A percentile compares a stretch with the other conserved stretches of the same genome.
These are phyloP conservation scores for Trichoderma sp. DNA, from an alignment of 2,329 filamentous ascomycete species.

Conservation along the genomic window DNA sequence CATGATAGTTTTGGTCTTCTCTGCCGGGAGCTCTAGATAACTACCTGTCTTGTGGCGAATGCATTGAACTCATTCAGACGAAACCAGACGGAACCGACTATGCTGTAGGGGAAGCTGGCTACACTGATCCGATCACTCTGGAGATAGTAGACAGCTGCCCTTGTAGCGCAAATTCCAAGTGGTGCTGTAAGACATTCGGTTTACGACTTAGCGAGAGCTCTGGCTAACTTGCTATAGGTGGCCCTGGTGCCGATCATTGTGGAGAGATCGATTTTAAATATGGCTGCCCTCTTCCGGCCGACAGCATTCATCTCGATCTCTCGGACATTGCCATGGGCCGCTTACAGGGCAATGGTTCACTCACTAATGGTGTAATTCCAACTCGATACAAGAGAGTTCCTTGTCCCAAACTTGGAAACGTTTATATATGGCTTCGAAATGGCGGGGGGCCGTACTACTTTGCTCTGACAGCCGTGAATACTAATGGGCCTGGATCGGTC, in stretches of 20 bases:
- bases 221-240: neutral
- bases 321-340: constrained; percentile 14
- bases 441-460: constrained; percentile 12
- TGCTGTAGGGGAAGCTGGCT: constrained; percentile 4
- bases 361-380: constrained; percentile 1
- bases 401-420: constrained; percentile 9
- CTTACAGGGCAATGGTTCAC: constrained; percentile 9
- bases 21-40: neutral
- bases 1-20: neutral
- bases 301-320: constrained; percentile 11
- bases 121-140: neutral
- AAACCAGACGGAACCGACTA: constrained; percentile 8
- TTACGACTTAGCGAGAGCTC: no score
- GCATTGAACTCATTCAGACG: neutral
- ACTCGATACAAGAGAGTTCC: constrained; percentile 8
- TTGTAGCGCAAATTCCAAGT: constrained; percentile 11
- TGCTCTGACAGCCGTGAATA: constrained; percentile 4
- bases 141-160: constrained; percentile 15
- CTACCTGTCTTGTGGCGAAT: constrained; percentile 13
- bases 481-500: constrained; percentile 5
- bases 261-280: constrained; percentile 13
- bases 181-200: neutral
- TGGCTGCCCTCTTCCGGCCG: constrained; percentile 10
- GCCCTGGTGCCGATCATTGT: constrained; percentile 7
- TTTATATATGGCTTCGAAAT: constrained; percentile 11